phyloP scores from a whole-genome alignment of 306 rosid genomes.

The Gillenia trifoliata region DNA sequence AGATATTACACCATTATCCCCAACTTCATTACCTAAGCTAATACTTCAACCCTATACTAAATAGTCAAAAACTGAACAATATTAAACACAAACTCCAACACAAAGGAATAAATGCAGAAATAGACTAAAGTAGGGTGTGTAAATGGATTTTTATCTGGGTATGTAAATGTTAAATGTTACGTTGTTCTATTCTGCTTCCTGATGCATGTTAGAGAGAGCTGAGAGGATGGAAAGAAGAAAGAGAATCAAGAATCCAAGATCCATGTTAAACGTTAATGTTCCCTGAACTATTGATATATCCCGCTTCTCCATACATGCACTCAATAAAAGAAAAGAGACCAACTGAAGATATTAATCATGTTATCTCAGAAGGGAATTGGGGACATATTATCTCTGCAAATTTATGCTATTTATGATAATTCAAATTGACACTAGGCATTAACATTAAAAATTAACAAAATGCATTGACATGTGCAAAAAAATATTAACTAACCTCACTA shows the following conservation, averaged over 20 bases:
- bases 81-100: background rate
- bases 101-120: background rate
- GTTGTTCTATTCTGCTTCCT: background rate
- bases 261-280: background rate
- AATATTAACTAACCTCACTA: conserved; percentile 44
- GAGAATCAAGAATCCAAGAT: background rate
- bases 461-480: background rate
- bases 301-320: background rate
- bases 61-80: background rate
- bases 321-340: background rate
- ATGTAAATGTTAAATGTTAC: background rate
- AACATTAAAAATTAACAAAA: background rate
- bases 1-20: background rate
- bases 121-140: background rate
- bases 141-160: background rate
- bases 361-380: background rate
- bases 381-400: background rate
- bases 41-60: background rate
- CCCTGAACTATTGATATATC: background rate
- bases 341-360: background rate
- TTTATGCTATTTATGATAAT: too few relatives aligned
- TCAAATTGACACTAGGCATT: background rate
- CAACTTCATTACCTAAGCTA: background rate
- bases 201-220: background rate
- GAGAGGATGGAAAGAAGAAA: too few relatives aligned